Conservation (phyloP, 2,329 filamentous ascomycete species). For the Colletotrichum sp. region DNA sequence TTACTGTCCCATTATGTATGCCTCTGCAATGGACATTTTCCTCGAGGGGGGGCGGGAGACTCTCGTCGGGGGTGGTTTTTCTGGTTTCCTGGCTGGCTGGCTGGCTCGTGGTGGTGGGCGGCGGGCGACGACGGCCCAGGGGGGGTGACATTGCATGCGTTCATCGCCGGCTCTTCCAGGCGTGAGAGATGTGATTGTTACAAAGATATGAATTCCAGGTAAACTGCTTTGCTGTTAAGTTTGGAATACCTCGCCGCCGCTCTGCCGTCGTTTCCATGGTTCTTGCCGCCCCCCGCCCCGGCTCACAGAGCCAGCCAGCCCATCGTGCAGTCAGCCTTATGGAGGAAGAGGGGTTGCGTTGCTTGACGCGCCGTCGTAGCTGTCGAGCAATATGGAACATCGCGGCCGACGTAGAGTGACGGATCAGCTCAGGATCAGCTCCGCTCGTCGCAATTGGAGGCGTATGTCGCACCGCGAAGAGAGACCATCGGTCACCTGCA, state of each 20-base stretch:
- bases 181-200: not conserved
- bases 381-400: constrained; percentile 1
- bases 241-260: not conserved
- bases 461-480: not conserved
- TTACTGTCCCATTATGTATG: constrained; percentile 11
- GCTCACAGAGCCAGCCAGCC: not conserved
- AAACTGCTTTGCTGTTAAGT: not conserved
- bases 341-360: not conserved
- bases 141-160: constrained; percentile 15
- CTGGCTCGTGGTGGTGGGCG: not conserved
- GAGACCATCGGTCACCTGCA: constrained; percentile 9
- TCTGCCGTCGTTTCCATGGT: not conserved
- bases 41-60: not conserved
- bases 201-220: constrained; percentile 8
- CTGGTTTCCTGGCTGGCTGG: not conserved
- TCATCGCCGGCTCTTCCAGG: constrained; percentile 11
- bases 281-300: not conserved
- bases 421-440: not conserved
- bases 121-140: not conserved
- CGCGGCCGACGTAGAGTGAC: not conserved
- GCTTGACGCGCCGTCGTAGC: not conserved
- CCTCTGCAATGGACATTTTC: not conserved
- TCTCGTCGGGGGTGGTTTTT: not conserved
- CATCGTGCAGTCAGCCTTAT: constrained; percentile 17
- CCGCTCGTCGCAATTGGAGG: not conserved